A percentile compares a stretch with the other conserved stretches of the same genome.
These are phyloP conservation scores for Tuber borchii DNA, from an alignment of 495 filamentous ascomycete genomes.

Conservation along the genomic window DNA sequence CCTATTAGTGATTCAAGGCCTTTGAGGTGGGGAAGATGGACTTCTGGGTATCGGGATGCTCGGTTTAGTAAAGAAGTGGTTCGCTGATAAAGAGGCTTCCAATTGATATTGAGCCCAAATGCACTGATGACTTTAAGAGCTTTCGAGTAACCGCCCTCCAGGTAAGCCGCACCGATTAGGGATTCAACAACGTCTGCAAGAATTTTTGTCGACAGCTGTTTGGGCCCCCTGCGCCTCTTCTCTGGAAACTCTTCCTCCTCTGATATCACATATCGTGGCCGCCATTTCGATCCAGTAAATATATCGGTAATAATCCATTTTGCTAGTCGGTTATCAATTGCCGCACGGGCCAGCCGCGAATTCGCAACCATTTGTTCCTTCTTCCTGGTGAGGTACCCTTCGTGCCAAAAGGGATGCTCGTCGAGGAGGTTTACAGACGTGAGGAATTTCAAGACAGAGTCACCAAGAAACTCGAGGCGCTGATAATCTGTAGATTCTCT, in stretches of 20 bases:
- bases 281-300: conserved; percentile 69
- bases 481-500: conserved; percentile 66
- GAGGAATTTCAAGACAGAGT: conserved; percentile 74
- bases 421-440: conserved; percentile 62
- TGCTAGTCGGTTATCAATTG: conserved; percentile 59
- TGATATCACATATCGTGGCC: conserved; percentile 56
- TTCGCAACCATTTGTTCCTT: conserved; percentile 73
- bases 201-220: conserved; percentile 62
- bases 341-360: conserved; percentile 57
- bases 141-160: conserved; percentile 61
- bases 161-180: conserved; percentile 69
- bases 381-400: conserved; percentile 64
- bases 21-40: conserved; percentile 36
- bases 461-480: conserved; percentile 81
- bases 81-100: conserved; percentile 46
- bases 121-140: conserved; percentile 63
- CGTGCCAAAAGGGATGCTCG: conserved; percentile 63
- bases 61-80: conserved; percentile 41
- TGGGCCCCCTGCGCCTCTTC: conserved; percentile 5
- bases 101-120: conserved; percentile 60
- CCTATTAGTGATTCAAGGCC: conserved; percentile 56
- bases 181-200: conserved; percentile 88
- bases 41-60: conserved; percentile 29
- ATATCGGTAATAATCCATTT: conserved; percentile 62
- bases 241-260: conserved; percentile 39